Base-by-base conservation (phyloP, 2,329 filamentous ascomycete genomes). In the Diaporthe sp. region DNA sequence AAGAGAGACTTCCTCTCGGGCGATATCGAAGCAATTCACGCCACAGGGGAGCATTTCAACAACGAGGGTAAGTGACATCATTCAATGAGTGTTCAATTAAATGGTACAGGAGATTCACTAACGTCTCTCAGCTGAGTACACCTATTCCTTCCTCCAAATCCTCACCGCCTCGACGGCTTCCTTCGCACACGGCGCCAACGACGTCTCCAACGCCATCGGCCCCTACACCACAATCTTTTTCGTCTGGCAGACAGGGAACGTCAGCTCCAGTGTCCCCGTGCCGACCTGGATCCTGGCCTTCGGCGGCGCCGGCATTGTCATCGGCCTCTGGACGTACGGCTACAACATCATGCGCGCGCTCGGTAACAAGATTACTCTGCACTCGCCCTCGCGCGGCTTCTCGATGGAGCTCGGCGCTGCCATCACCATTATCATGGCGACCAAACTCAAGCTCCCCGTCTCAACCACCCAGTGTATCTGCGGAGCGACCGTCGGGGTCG, bases 161-260 rank as follows among this genome's bases (percentile, higher is more conserved):
- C 85, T 91, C 82, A 91, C 90, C 7, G 90, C 91, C 13, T 88
- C 88, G 77, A 90, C 90, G 42, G 89, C 90, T 19, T 92, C 90
- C 4, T 92, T 93, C 76, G 88, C 89, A 2, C 91, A 93, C 82
- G 92, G 92, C 32, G 90, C 91, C 77, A 93, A 93, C 80, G 92
- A 93, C 75, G 89, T 93, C 27, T 85, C 89, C 78, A 93, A 88
- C 79, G 90, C 91, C 37, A 87, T 92, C 71, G 91, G 90, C 0
- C 91, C 91, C 1, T 92, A 89, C 79, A 89, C 91, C 2, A 88
- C 90, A 70, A 90, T 93, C 78, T 93, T 86, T 82, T 83, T 89
- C 75, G 88, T 92, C 76, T 93, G 90, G 89, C 78, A 83, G 42
- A 86, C 84, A 0, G 89, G 88, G 2, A 79, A 78, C 0, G 80